Conservation (phyloP, 2,329 filamentous ascomycete genomes). For the Nothopassalora personata region DNA sequence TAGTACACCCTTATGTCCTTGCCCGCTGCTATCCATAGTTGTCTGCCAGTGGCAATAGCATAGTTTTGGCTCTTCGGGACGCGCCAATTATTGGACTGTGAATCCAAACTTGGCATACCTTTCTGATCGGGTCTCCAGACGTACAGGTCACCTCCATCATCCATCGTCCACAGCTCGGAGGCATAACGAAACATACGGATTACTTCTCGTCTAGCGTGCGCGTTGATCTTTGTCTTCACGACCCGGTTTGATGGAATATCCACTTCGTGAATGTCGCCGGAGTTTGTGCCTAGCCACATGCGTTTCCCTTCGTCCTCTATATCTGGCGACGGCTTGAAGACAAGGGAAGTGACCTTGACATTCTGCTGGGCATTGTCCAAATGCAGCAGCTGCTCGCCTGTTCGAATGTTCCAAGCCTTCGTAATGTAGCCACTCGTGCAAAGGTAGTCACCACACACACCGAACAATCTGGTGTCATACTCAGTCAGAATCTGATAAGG, state of each 20-base stretch:
- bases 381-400: conserved; percentile 75
- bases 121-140: conserved; percentile 74
- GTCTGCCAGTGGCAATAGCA: conserved; percentile 77
- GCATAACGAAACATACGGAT: conserved; percentile 79
- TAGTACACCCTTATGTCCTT: conserved; percentile 83
- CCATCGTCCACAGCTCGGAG: conserved; percentile 89
- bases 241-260: conserved; percentile 72
- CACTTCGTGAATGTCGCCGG: conserved; percentile 83
- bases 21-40: conserved; percentile 81
- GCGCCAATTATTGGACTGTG: conserved; percentile 70
- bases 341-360: conserved; percentile 71
- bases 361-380: conserved; percentile 73
- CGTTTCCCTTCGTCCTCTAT: conserved; percentile 74
- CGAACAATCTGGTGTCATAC: conserved; percentile 80
- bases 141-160: conserved; percentile 79
- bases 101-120: conserved; percentile 69
- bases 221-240: conserved; percentile 60
- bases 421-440: conserved; percentile 85
- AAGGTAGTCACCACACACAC: conserved; percentile 79
- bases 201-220: conserved; percentile 74
- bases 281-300: conserved; percentile 85
- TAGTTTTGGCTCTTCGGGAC: conserved; percentile 78
- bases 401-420: conserved; percentile 77
- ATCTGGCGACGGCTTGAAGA: conserved; percentile 76
- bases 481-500: conserved; percentile 73